Evolutionary conservation across 805 yeast genomes (phyloP), one percentile per base, ranked within the genome.

Genomic region (Kluyveromyces wickerhamii): DNA sequence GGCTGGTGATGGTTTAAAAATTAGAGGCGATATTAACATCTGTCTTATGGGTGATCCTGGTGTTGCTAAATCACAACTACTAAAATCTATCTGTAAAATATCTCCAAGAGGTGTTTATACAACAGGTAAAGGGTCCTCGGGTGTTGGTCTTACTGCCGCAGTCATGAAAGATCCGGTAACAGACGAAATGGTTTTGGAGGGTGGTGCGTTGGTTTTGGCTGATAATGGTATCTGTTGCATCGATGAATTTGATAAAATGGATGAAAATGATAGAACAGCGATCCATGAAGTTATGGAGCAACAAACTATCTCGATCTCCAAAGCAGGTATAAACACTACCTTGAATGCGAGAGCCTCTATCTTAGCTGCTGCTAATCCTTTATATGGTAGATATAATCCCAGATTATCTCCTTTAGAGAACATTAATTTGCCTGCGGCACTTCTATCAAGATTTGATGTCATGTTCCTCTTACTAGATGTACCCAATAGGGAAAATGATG

Each of bases 31-130:
- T 57, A 84, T 92, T 48, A 92, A 92, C 54, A 74, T 92, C 36
- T 81, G 96, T 64, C 69, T 92, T 34, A 89, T 92, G 96, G 98
- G 98, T 49, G 98, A 92, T 55, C 98, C 98, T 27, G 98, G 98
- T 69, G 98, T 92, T 36, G 98, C 98, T 52, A 92, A 92, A 62
- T 92, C 97, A 3, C 98, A 92, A 69, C 67, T 92, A 52, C 68
- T 92, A 44, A 92, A 92, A 57, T 81, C 94, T 21, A 85, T 92
- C 45, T 72, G 86, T 40, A 86, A 88, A 50, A 82, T 92, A 36
- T 92, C 97, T 3, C 98, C 98, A 20, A 72, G 97, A 53, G 94
- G 95, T 33, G 94, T 92, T 20, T 92, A 92, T 60, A 92, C 98
- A 7, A 92, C 98, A 1, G 98, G 98, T 64, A 77, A 94, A 52